Percentiles rank a stretch among this genome's conserved stretches.
Conservation (phyloP, 2,329 filamentous ascomycete species). For the Penicillium sp. region DNA sequence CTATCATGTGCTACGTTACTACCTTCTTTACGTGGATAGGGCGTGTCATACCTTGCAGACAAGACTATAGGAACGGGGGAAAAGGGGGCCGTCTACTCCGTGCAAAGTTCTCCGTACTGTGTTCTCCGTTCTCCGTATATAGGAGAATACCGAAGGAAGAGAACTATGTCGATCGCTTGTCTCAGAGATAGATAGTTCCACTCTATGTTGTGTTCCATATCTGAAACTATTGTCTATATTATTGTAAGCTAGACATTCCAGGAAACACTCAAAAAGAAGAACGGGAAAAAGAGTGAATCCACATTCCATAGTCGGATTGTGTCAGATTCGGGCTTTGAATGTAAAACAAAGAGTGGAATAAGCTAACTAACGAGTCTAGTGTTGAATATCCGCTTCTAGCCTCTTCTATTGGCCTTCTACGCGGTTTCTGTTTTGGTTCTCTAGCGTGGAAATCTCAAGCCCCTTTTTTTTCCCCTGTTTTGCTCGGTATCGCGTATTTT, state of each 20-base stretch:
- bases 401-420: constrained; percentile 4
- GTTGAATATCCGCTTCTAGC: constrained; percentile 2
- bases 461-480: constrained; percentile 8
- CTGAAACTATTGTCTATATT: constrained; percentile 8
- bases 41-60: not conserved
- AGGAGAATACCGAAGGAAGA: not conserved
- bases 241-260: constrained; percentile 1
- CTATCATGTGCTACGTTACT: not conserved
- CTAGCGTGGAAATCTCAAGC: not conserved
- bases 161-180: constrained; percentile 6
- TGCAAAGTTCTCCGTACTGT: too few species aligned
- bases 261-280: not conserved
- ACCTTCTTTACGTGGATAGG: not conserved
- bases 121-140: not conserved
- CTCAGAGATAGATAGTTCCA: constrained; percentile 3
- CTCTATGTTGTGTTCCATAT: constrained; percentile 5
- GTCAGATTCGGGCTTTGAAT: not conserved
- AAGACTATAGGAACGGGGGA: not conserved
- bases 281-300: not conserved
- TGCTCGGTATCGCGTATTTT: constrained; percentile 1
- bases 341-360: constrained; percentile 6
- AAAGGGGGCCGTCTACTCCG: not conserved
- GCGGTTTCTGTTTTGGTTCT: constrained; percentile 2
- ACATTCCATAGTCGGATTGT: constrained; percentile 1
- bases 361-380: not conserved